Conservation (phyloP, 2,329 filamentous ascomycete genomes). For the Anthostomella pinea region DNA sequence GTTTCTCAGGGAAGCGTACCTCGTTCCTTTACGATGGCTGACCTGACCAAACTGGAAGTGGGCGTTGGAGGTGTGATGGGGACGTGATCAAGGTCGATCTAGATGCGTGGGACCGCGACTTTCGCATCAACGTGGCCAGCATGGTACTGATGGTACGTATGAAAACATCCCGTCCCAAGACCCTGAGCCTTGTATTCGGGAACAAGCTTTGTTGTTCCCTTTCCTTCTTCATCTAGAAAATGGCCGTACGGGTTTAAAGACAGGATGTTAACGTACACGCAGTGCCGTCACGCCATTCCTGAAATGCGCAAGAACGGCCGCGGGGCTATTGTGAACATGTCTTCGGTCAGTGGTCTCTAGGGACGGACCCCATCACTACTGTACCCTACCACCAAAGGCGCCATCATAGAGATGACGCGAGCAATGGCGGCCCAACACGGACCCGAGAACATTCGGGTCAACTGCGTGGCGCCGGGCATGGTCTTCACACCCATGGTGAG, state of each 20-base stretch:
- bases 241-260: no score
- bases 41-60: no score
- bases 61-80: constrained; percentile 34
- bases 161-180: no score
- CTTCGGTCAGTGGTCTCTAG: constrained; percentile 31
- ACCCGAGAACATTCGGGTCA: constrained; percentile 18
- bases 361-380: constrained; percentile 28
- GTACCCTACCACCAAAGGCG: constrained; percentile 34
- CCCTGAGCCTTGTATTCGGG: no score
- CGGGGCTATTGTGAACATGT: constrained; percentile 37
- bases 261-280: no score
- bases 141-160: constrained; percentile 37
- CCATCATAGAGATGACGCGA: constrained; percentile 26
- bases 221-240: no score
- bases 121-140: constrained; percentile 34
- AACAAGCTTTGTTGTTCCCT: no score
- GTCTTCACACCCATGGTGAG: constrained; percentile 28
- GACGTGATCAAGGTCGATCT: constrained; percentile 29
- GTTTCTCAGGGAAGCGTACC: background rate
- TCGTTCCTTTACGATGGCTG: no score
- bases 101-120: constrained; percentile 29
- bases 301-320: constrained; percentile 32
- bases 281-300: constrained; percentile 28
- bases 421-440: constrained; percentile 22
- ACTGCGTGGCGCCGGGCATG: constrained; percentile 26